Evolutionary conservation across 2,329 filamentous ascomycete species (phyloP).

Genomic region (Coniochaeta prunicola): DNA sequence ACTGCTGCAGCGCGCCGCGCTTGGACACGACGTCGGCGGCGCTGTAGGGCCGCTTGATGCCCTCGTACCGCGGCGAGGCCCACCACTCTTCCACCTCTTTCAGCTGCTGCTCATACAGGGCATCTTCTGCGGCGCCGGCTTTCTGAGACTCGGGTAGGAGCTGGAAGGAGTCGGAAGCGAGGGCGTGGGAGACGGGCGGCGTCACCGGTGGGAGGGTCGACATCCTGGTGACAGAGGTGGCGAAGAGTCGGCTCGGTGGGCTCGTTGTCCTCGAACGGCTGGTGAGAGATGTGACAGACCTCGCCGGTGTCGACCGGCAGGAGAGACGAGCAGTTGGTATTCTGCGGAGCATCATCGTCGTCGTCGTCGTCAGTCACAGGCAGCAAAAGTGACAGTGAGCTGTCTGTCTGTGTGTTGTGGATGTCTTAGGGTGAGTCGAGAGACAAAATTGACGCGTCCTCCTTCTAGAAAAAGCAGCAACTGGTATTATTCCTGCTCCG

Average conservation of each 20-base stretch:
- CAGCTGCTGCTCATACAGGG: conserved; percentile 75
- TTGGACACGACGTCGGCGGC: conserved; percentile 91
- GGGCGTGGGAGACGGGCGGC: conserved; percentile 52
- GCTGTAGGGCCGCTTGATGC: conserved; percentile 87
- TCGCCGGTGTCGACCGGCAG: conserved; percentile 1
- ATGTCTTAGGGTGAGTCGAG: background rate
- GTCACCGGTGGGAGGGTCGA: conserved; percentile 43
- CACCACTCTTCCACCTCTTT: conserved; percentile 87
- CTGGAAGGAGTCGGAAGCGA: conserved; percentile 75
- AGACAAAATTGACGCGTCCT: background rate
- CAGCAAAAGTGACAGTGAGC: background rate
- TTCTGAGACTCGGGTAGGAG: conserved; percentile 73
- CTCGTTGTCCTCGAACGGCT: background rate
- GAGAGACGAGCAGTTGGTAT: background rate
- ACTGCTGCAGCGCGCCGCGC: conserved; percentile 77
- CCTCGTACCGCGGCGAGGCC: conserved; percentile 74
- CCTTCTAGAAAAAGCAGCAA: background rate
- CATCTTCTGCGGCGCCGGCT: conserved; percentile 73
- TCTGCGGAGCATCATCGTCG: conserved; percentile 1
- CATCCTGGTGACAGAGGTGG: conserved; percentile 42
- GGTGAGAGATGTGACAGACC: background rate
- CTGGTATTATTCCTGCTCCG: background rate
- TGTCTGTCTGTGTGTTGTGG: background rate
- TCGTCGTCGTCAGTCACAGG: no score
- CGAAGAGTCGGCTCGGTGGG: conserved; percentile 18